phyloP scores from a whole-genome alignment of 2,329 filamentous ascomycete genomes.

The Alternaria novae-zelandiae region DNA sequence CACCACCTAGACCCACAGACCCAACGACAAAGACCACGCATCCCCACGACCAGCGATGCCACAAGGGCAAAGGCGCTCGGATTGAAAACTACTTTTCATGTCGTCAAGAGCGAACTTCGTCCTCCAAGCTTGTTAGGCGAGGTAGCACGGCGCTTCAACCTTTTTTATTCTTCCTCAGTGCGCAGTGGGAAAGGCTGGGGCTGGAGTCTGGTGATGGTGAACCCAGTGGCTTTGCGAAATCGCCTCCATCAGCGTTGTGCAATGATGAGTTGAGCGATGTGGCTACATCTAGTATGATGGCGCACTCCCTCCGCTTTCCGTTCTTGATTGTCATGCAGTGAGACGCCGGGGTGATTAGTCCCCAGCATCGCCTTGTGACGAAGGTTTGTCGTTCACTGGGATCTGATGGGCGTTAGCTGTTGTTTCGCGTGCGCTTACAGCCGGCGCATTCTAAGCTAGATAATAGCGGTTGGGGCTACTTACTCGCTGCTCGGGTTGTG shows the following conservation, averaged over 20 bases:
- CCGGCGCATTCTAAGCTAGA: background rate
- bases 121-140: slow-evolving; percentile 20
- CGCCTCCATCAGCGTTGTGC: slow-evolving; percentile 19
- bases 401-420: slow-evolving; percentile 24
- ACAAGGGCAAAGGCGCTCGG: slow-evolving; percentile 35
- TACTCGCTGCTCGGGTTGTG: slow-evolving; percentile 38
- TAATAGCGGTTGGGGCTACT: slow-evolving; percentile 7
- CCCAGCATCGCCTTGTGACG: slow-evolving; percentile 29
- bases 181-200: slow-evolving; percentile 35
- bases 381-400: slow-evolving; percentile 37
- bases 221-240: slow-evolving; percentile 26
- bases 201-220: slow-evolving; percentile 11
- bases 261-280: slow-evolving; percentile 21
- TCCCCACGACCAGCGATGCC: slow-evolving; percentile 25
- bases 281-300: slow-evolving; percentile 31
- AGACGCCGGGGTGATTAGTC: slow-evolving; percentile 32
- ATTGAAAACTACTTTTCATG: slow-evolving; percentile 45
- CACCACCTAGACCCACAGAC: slow-evolving; percentile 11
- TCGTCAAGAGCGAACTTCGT: slow-evolving; percentile 36
- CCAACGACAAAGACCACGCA: slow-evolving; percentile 38
- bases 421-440: background rate
- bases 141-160: slow-evolving; percentile 36
- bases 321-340: slow-evolving; percentile 41
- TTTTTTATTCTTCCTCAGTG: slow-evolving; percentile 44
- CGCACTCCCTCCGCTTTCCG: slow-evolving; percentile 45